These are phyloP conservation scores for Microdochium paspali DNA, from an alignment of 2,329 filamentous ascomycete genomes.

Conservation along the genomic window DNA sequence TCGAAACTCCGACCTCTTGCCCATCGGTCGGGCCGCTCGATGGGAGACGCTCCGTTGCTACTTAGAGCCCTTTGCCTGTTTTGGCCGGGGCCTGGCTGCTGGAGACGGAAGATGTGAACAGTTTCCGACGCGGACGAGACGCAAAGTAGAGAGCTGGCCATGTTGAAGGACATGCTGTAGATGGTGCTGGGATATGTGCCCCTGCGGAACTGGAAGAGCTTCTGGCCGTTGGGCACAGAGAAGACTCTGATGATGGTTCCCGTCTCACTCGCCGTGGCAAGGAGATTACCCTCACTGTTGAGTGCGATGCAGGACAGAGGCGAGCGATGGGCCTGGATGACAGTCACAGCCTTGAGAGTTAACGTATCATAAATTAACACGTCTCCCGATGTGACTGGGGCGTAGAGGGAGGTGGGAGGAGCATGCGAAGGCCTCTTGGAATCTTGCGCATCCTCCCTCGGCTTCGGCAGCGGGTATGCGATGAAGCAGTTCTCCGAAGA, in stretches of 20 bases:
- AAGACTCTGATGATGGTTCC: slow-evolving; percentile 97
- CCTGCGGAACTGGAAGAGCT: slow-evolving; percentile 90
- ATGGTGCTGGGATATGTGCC: slow-evolving; percentile 94
- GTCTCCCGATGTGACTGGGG: slow-evolving; percentile 79
- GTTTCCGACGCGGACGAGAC: slow-evolving; percentile 96
- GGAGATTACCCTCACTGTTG: slow-evolving; percentile 82
- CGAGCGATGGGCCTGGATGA: slow-evolving; percentile 89
- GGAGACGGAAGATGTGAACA: slow-evolving; percentile 87
- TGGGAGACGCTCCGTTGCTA: slow-evolving; percentile 20
- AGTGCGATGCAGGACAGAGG: slow-evolving; percentile 84
- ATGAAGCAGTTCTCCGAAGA: slow-evolving; percentile 95
- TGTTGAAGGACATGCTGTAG: slow-evolving; percentile 98
- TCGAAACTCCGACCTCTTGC: slow-evolving; percentile 43
- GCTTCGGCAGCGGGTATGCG: slow-evolving; percentile 79
- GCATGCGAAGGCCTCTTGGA: slow-evolving; percentile 66
- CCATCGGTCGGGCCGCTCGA: slow-evolving; percentile 38
- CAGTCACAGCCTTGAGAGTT: slow-evolving; percentile 85
- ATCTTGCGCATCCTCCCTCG: slow-evolving; percentile 49
- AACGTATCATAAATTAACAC: slow-evolving; percentile 88
- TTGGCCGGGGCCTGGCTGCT: slow-evolving; percentile 26
- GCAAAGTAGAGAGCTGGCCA: slow-evolving; percentile 83
- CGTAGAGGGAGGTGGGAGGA: slow-evolving; percentile 68
- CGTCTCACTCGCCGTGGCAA: slow-evolving; percentile 94
- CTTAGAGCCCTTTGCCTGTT: background rate
- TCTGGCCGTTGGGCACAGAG: slow-evolving; percentile 80